These are phyloP conservation scores for Penicillium paneum DNA, from an alignment of 2,329 filamentous ascomycete species.

Conservation along the genomic window DNA sequence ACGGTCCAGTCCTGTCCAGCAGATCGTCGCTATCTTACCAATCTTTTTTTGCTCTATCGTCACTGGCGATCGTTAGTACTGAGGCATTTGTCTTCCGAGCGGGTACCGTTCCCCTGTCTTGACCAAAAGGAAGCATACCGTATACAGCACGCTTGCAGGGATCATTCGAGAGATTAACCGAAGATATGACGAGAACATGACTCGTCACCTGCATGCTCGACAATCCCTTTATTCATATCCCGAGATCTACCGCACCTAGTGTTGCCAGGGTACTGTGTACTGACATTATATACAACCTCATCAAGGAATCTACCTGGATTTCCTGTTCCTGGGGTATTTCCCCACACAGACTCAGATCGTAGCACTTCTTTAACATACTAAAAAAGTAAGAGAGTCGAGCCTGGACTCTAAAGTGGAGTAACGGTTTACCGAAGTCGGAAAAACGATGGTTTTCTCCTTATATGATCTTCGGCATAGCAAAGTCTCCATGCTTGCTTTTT, in stretches of 20 bases:
- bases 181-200: background rate
- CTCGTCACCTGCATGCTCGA: background rate
- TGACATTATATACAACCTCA: background rate
- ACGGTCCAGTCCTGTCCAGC: background rate
- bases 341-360: background rate
- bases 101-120: background rate
- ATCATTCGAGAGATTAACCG: background rate
- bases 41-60: background rate
- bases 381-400: background rate
- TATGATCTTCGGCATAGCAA: background rate
- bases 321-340: background rate
- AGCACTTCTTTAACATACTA: background rate
- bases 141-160: background rate
- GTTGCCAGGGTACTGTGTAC: background rate
- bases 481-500: background rate
- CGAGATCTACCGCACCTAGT: background rate
- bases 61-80: background rate
- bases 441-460: background rate
- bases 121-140: background rate
- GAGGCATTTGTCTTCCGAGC: background rate
- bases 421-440: background rate
- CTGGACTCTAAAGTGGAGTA: background rate
- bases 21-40: background rate
- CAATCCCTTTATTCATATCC: background rate
- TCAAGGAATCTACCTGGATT: background rate